phyloP scores from a whole-genome alignment of 768 basidiomycete species.

The Postia placenta region DNA sequence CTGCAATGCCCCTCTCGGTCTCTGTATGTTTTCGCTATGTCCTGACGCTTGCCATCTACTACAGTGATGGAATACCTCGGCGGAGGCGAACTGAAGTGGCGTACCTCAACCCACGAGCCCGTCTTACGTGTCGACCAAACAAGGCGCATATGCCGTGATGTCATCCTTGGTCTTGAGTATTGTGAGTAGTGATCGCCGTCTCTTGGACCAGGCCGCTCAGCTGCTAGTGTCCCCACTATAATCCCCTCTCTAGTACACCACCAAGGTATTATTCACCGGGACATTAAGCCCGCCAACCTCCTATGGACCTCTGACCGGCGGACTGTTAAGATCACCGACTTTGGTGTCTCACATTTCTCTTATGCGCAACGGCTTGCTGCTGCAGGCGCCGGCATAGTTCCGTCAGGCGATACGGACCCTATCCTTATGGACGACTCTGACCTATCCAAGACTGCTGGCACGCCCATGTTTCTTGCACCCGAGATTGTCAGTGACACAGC shows the following conservation, averaged over 20 bases:
- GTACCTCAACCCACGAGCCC: conserved; percentile 55
- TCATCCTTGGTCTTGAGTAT: conserved; percentile 92
- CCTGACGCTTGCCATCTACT: too few relatives aligned
- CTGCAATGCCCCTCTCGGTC: too few relatives aligned
- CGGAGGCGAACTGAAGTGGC: conserved; percentile 94
- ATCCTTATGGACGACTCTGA: conserved; percentile 80
- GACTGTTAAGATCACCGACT: conserved; percentile 95
- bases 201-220: conserved; percentile 7
- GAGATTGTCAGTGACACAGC: conserved; percentile 77
- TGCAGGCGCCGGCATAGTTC: conserved; percentile 38
- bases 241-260: conserved; percentile 66
- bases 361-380: conserved; percentile 77
- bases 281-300: conserved; percentile 98
- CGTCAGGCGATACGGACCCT: conserved; percentile 37
- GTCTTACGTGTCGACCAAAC: conserved; percentile 80
- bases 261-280: conserved; percentile 98
- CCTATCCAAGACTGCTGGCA: conserved; percentile 87
- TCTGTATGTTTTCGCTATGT: too few relatives aligned
- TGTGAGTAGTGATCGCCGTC: conserved; percentile 44
- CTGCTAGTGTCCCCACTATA: not conserved
- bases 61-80: conserved; percentile 94
- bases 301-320: conserved; percentile 83
- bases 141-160: conserved; percentile 85
- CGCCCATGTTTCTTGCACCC: conserved; percentile 93
- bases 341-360: conserved; percentile 96